Percentiles rank a stretch among this genome's conserved stretches.
These are phyloP conservation scores for Phytophthora lateralis DNA, from an alignment of 352 stramenopile species.

Conservation along the genomic window DNA sequence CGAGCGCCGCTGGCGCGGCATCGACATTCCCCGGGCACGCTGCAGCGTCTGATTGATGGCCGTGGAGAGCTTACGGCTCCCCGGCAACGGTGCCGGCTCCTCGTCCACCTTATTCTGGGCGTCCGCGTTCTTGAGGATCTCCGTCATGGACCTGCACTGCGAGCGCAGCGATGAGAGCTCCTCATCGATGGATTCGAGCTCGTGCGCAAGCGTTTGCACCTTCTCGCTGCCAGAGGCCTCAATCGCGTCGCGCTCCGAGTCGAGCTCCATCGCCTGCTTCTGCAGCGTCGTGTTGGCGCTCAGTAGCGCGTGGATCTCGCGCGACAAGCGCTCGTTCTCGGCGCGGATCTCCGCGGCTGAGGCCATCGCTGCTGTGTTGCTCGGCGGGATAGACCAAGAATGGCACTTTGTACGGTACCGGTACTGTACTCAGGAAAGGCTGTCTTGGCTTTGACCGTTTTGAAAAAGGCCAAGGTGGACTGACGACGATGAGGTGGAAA, in stretches of 20 bases:
- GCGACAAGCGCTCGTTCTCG: constrained; percentile 62
- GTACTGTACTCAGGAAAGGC: background rate
- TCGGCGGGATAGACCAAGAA: constrained; percentile 15
- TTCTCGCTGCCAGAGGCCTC: constrained; percentile 44
- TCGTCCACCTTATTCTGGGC: constrained; percentile 37
- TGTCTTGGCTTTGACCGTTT: background rate
- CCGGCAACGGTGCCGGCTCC: constrained; percentile 20
- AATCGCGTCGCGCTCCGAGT: constrained; percentile 52
- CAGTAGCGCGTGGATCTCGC: constrained; percentile 65
- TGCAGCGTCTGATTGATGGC: constrained; percentile 40
- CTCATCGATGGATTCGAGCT: constrained; percentile 47
- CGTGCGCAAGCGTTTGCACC: constrained; percentile 51
- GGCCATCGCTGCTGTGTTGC: constrained; percentile 19
- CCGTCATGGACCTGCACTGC: constrained; percentile 50
- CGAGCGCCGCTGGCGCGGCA: constrained; percentile 33
- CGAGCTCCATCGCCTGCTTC: constrained; percentile 59
- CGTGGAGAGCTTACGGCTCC: constrained; percentile 30
- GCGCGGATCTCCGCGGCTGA: constrained; percentile 44
- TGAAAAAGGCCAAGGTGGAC: constrained; percentile 6
- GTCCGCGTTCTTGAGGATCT: constrained; percentile 35
- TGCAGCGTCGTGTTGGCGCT: constrained; percentile 69
- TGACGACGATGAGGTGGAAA: background rate
- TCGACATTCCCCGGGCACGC: constrained; percentile 37
- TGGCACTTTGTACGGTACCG: background rate
- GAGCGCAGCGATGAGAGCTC: constrained; percentile 44